Evolutionary conservation across 148 eudicot genomes (phyloP), one percentile per base, ranked within the genome.

Genomic region (Camellia japonica): DNA sequence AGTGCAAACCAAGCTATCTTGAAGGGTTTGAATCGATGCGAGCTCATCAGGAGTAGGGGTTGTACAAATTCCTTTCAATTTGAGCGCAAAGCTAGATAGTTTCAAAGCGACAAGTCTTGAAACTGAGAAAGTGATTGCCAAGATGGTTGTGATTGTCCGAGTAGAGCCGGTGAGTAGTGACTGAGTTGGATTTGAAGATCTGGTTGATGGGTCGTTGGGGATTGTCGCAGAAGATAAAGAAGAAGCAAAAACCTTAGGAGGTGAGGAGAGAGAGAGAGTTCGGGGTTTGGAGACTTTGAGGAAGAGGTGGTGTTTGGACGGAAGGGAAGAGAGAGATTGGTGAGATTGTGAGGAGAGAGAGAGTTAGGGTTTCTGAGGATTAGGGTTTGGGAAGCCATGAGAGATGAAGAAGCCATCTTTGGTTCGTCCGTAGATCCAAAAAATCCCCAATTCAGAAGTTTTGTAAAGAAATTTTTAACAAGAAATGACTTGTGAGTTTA

Each of bases 81-180:
- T 86, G 23, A 80, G 38, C 7, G 80, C 61, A 16, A 86, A 11
- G 65, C 16, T 61, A 2, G 47, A 19, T 38, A 85, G 15, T 74
- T 85, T 83, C 23, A 76, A 18, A 19, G 82, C 56, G 54, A 86
- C 3, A 20, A 80, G 68, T 61, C 81, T 91, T 7, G 88, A 80
- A 51, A 83, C 77, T 44, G 89, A 68, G 20, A 88, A 10, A 49
- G 83, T 18, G 56, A 86, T 5, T 43, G 88, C 82, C 59, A 89
- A 52, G 14, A 90, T 76, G 9, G 96, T 81, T 2, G 93, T 68
- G 59, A 89, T 64, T 12, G 93, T 87, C 14, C 85, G 86, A 13
- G 88, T 90, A 0, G 93, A 79, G 43, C 80, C 88, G 16, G 84
- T 49, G 61, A 86, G 81, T 3, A 71, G 62, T 49, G 75, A 58